Percentiles rank a stretch among this genome's conserved stretches.
Conservation (phyloP, 805 yeast genomes). For the Ogataea populi-albae region DNA sequence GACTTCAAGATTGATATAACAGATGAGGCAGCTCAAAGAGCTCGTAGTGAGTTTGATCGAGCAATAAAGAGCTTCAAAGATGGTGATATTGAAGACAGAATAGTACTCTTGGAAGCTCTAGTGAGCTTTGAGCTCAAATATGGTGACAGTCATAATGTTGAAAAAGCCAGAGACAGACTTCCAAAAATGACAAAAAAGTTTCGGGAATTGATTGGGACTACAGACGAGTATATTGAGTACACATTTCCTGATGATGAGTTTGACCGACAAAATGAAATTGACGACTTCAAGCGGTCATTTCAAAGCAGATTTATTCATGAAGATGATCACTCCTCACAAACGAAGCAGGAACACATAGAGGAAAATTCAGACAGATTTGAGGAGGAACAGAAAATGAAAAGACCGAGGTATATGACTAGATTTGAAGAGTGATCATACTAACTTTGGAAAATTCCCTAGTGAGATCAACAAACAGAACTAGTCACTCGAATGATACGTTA, state of each 20-base stretch:
- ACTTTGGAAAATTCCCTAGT: slow-evolving; percentile 3
- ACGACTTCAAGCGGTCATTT: slow-evolving; percentile 3
- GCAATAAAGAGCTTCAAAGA: slow-evolving; percentile 48
- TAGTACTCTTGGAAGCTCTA: slow-evolving; percentile 57
- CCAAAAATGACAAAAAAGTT: slow-evolving; percentile 54
- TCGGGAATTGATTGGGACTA: slow-evolving; percentile 42
- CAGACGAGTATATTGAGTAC: slow-evolving; percentile 57
- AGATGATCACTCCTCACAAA: slow-evolving; percentile 5
- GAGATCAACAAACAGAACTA: too few species aligned
- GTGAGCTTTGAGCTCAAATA: slow-evolving; percentile 60
- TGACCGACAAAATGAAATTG: slow-evolving; percentile 16
- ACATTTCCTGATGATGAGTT: slow-evolving; percentile 62
- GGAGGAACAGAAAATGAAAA: slow-evolving; percentile 4
- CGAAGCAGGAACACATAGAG: background rate
- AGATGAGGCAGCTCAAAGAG: slow-evolving; percentile 40
- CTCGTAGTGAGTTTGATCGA: slow-evolving; percentile 55
- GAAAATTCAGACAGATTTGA: slow-evolving; percentile 5
- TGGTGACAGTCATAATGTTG: slow-evolving; percentile 45
- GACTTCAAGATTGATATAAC: slow-evolving; percentile 52
- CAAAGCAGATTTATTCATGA: slow-evolving; percentile 4
- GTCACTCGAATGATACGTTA: too few species aligned
- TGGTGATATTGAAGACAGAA: slow-evolving; percentile 41
- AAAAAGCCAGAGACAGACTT: slow-evolving; percentile 40
- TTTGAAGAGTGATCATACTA: background rate
- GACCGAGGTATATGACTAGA: background rate